Percentiles rank a stretch among this genome's conserved stretches.
Evolutionary conservation across 2,329 filamentous ascomycete genomes (phyloP).

Genomic region (Alternaria hordeiaustralica): DNA sequence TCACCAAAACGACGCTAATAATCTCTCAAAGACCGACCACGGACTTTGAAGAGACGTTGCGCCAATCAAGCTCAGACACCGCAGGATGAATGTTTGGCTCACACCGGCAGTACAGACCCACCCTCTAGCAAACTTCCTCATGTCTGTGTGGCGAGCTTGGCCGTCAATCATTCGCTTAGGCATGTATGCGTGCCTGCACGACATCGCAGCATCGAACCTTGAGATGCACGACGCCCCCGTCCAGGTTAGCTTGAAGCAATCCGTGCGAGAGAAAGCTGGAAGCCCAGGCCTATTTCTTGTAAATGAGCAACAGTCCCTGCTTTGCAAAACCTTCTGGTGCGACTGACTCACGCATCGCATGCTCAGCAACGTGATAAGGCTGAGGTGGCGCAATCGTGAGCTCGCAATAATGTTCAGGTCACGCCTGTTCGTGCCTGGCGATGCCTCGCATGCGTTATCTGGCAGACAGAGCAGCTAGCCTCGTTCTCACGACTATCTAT

Average conservation of each 20-base stretch:
- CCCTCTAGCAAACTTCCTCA: constrained; percentile 9
- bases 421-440: neutral
- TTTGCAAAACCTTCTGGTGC: neutral
- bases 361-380: neutral
- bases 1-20: constrained; percentile 15
- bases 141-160: neutral
- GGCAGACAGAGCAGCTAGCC: neutral
- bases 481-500: neutral
- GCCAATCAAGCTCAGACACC: constrained; percentile 18
- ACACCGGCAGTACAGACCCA: constrained; percentile 11
- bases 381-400: neutral
- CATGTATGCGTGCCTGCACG: constrained; percentile 17
- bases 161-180: constrained; percentile 20
- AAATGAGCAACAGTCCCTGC: neutral
- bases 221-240: constrained; percentile 9
- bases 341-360: neutral
- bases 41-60: constrained; percentile 19
- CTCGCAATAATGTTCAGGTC: neutral
- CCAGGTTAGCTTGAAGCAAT: constrained; percentile 7
- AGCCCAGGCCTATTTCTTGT: neutral
- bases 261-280: neutral
- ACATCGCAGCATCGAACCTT: constrained; percentile 16
- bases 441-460: neutral
- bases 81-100: constrained; percentile 15
- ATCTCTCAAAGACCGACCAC: constrained; percentile 15